Base-by-base conservation (phyloP, 2,329 filamentous ascomycete genomes). In the Aspergillus sp. region DNA sequence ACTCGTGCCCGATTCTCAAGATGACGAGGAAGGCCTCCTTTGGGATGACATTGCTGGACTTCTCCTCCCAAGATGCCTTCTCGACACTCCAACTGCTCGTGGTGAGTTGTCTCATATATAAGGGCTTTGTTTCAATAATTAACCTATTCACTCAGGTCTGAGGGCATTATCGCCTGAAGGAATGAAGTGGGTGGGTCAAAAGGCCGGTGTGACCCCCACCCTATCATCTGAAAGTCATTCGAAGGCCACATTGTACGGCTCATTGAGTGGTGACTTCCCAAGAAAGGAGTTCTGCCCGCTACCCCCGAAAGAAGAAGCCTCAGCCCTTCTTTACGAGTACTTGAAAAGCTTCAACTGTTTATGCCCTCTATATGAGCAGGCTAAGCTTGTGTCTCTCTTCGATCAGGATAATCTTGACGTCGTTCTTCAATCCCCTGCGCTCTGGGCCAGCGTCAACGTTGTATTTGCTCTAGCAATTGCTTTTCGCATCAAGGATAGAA, bases 401-500 rank as follows among this genome's bases (percentile, higher is more conserved):
- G 43, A 56, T 28, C 47, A 52, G 1, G 50, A 57, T 4, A 43
- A 59, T 8, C 30, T 64, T 3, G 55, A 66, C 15, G 34, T 51
- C 5, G 48, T 23, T 8, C 15, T 31, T 31, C 57, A 47, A n/a
- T 50, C 28, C n/a, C 62, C 66, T 5, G 55, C 64, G 25, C 59
- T 47, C 3, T 68, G 64, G 66, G 59, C 66, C 17, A 57, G 56
- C 41, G 60, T 61, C 19, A 66, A 68, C 25, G 60, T 61, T 43
- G 50, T 68, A 7, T 50, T 68, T 3, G 66, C 64, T 25, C 54
- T 64, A 22, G 64, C 60, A 9, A 54, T 61, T 30, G 60, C 62
- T 47, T 59, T 63, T 15, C 64, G 60, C 19, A 43, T 54, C 19
- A 53, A 50, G 6, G 30, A 49, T 19, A 22, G 53, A 7, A 53